Evolutionary conservation across 1,139 yeast genomes (phyloP).

Genomic region (Saccharomycopsis phalli): DNA sequence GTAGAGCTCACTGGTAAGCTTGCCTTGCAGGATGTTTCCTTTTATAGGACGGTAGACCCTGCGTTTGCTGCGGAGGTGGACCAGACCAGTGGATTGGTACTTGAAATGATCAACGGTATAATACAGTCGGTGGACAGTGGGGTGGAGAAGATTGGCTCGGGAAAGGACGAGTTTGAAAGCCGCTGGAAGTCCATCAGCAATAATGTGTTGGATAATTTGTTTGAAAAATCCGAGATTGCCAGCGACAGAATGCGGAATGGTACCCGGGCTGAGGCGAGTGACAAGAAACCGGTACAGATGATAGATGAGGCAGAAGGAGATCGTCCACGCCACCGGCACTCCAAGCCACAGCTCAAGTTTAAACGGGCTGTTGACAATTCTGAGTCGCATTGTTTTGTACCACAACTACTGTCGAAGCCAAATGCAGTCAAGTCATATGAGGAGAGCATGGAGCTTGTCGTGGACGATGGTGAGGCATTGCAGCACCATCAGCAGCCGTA

Average conservation of each 20-base stretch:
- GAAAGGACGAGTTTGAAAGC: conserved; percentile 36
- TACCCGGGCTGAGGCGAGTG: neutral
- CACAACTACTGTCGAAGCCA: conserved; percentile 64
- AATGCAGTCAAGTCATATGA: conserved; percentile 49
- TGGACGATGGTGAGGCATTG: conserved; percentile 37
- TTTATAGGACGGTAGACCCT: conserved; percentile 61
- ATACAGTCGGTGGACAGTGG: conserved; percentile 34
- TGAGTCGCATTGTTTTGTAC: conserved; percentile 66
- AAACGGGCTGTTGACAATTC: conserved; percentile 54
- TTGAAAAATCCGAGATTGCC: conserved; percentile 67
- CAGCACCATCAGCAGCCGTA: conserved; percentile 78
- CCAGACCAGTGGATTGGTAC: conserved; percentile 35
- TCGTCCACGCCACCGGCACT: conserved; percentile 32
- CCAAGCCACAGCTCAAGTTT: conserved; percentile 70
- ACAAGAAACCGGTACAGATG: neutral
- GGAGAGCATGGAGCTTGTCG: conserved; percentile 37
- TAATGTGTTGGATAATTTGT: conserved; percentile 55
- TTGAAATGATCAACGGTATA: conserved; percentile 46
- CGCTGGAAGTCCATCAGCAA: conserved; percentile 55
- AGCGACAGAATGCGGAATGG: conserved; percentile 37
- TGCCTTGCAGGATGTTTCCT: conserved; percentile 73
- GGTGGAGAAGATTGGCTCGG: conserved; percentile 21
- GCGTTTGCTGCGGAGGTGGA: conserved; percentile 37
- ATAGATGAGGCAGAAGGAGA: conserved; percentile 10
- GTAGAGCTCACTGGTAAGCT: conserved; percentile 50